Evolutionary conservation across 2,329 filamentous ascomycete species (phyloP), one percentile per base, ranked within the genome.

Genomic region (Diaporthe eres): DNA sequence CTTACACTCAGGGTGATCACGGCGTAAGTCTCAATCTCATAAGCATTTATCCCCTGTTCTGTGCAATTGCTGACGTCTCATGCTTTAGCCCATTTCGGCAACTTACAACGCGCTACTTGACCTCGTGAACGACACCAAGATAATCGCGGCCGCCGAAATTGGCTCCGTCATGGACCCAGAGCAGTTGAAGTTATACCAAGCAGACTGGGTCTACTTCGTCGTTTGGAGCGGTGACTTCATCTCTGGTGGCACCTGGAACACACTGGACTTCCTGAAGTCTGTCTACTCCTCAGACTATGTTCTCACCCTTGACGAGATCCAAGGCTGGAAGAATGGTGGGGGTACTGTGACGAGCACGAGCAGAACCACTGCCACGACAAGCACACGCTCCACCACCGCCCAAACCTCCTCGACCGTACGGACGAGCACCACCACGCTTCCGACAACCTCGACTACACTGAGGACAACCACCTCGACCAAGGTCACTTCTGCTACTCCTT

Each of bases 161-260:
- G 87, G 87, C 15, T 84, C 84, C 17, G 84, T 87, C 3, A 87
- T 87, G 67, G 82, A 85, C n/a, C 86, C 85, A 0, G 80, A 80
- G 1, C 80, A 82, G 55, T 79, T 88, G 4, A 81, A 84, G 77
- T 84, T 85, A 5, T 88, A 87, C 77, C 82, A 85, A 77, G 84
- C 86, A 0, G 84, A 88, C 77, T 88, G 87, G 87, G 81, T 85
- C 47, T 88, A 85, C 80, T 89, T 88, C 75, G 82, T 82, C 49
- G 85, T 87, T 8, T 89, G 87, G 87, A 81, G 81, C 15, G 85
- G 85, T 4, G 83, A 83, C 0, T 88, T 83, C 75, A 86, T 88
- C 78, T 82, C 83, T 74, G 85, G 85, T 39, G 80, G 82, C 0
- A 79, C 78, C 22, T 87, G 84, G 83, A 88, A 88, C 78, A 81